Percentiles rank a stretch among this genome's conserved stretches.
Conservation (phyloP, 2,329 filamentous ascomycete genomes). For the Calonectria hawksworthii region DNA sequence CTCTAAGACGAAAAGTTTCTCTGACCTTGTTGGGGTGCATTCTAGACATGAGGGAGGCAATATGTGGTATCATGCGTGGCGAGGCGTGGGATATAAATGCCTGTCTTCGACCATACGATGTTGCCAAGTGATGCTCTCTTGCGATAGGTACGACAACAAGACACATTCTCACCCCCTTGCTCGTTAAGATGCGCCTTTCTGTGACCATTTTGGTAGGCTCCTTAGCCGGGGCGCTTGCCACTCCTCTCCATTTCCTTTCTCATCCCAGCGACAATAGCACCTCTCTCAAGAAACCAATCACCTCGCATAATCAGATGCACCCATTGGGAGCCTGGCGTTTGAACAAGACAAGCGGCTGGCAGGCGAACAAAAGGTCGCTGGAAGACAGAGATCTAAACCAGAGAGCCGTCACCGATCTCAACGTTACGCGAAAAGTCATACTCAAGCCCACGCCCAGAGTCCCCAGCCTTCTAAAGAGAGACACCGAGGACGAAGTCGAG, state of each 20-base stretch:
- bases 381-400: background rate
- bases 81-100: background rate
- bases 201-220: background rate
- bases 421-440: background rate
- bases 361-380: background rate
- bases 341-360: background rate
- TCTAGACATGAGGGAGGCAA: background rate
- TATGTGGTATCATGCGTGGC: background rate
- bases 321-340: background rate
- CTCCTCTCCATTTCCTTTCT: background rate
- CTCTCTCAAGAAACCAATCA: background rate
- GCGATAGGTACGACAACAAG: background rate
- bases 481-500: no score
- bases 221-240: slow-evolving; percentile 6
- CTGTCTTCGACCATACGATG: background rate
- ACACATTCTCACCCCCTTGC: background rate
- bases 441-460: background rate
- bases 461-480: background rate
- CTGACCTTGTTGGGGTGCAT: background rate
- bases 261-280: background rate
- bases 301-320: no score
- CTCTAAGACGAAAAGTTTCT: background rate
- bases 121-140: no score
- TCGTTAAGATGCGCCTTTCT: slow-evolving; percentile 11
- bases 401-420: background rate